Evolutionary conservation across 805 yeast genomes (phyloP).

Genomic region (Saturnispora dispora): DNA sequence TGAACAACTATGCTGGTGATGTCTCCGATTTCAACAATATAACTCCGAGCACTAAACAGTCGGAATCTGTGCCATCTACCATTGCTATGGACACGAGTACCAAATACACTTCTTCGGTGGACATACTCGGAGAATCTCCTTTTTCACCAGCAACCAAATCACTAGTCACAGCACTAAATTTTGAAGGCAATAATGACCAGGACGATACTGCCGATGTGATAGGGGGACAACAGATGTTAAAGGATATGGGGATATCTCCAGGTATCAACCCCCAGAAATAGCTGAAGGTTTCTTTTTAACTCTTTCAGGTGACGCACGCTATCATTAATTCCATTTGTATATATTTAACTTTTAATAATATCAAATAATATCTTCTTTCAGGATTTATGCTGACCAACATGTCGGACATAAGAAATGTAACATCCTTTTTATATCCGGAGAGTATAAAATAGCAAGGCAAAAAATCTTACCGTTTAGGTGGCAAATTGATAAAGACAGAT

Average conservation of each 20-base stretch:
- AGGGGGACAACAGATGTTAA: conserved; percentile 1
- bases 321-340: not conserved
- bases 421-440: not conserved
- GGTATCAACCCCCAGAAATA: not conserved
- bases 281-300: not conserved
- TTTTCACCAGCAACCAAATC: not conserved
- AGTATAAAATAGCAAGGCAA: not conserved
- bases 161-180: not conserved
- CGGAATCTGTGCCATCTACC: not conserved
- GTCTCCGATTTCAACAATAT: not conserved
- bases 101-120: not conserved
- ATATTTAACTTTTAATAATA: not conserved
- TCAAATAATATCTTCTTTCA: not conserved
- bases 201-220: not conserved
- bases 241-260: conserved; percentile 1
- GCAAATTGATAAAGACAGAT: not conserved
- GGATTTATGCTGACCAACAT: not conserved
- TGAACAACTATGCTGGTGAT: not conserved
- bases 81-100: not conserved
- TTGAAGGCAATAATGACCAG: not conserved
- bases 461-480: not conserved
- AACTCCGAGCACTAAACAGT: not conserved
- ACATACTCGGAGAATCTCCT: not conserved
- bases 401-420: not conserved
- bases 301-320: not conserved